Base-by-base conservation (phyloP, 148 eudicot genomes). In the Amaranthus cruentus region DNA sequence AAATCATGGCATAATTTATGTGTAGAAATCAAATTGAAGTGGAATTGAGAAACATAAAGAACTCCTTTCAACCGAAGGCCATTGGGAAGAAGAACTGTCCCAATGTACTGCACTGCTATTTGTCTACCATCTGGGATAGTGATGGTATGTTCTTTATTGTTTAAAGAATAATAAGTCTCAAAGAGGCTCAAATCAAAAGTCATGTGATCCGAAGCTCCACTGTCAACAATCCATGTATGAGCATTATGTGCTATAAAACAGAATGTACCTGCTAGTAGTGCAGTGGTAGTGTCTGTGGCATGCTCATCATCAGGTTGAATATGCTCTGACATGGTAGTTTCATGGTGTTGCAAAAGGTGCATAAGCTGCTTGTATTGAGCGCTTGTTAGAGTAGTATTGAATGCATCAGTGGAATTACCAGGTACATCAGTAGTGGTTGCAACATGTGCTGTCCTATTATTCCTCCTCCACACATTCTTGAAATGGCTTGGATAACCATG, bases 271-370 rank as follows among this genome's bases (percentile, higher is more conserved):
- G 47, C 57, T n/a, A 52, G 4, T 12, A 21, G 6, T 0, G 57
- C 4, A 8, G 57, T 4, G 13, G 14, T 9, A 3, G 4, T 11
- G 3, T 9, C 15, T 9, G 8, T 53, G 4, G 57, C 57, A 55
- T 12, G 4, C 0, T 4, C 0, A 0, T 55, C 13, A 0, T 55
- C 4, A 55, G n/a, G n/a, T 9, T 15, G 2, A 13, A 4, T 4
- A 1, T 15, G 21, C 13, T 3, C 0, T 3, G 9, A 0, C 6
- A 0, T 0, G 2, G 21, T 4, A 14, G 5, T 13, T 4, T 13
- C 4, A 0, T 56, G 60, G 4, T 56, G 18, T 6, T 3, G 6
- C 60, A 56, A 56, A 21, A 56, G 15, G 21, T 4, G 3, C 28
- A 55, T 13, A 7, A 56, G 60, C 15, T 54, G 9, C 3, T 6